Conservation (phyloP, 78 protist genomes). For the Dictyostelium brefeldianum region DNA sequence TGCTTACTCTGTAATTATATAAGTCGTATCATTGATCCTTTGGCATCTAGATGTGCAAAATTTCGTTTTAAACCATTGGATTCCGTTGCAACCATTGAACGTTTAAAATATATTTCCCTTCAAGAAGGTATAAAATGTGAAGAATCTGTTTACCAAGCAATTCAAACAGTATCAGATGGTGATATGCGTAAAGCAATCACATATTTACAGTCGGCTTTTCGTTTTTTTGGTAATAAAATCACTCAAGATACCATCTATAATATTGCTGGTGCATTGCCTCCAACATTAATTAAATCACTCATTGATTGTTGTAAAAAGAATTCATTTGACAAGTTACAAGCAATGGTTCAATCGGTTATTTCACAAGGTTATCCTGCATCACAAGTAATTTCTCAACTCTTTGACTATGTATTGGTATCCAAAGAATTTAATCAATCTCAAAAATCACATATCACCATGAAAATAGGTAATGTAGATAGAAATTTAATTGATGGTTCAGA, state of each 20-base stretch:
- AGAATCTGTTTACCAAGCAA: slow-evolving; percentile 11
- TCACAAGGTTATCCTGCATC: slow-evolving; percentile 69
- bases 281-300: slow-evolving; percentile 5
- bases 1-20: slow-evolving; percentile 96
- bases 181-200: slow-evolving; percentile 96
- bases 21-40: slow-evolving; percentile 97
- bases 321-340: slow-evolving; percentile 32
- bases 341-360: slow-evolving; percentile 26
- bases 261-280: slow-evolving; percentile 86
- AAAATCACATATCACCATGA: slow-evolving; percentile 74
- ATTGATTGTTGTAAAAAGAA: slow-evolving; percentile 50
- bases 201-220: slow-evolving; percentile 89
- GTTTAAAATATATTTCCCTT: slow-evolving; percentile 83
- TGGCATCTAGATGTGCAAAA: slow-evolving; percentile 99
- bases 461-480: slow-evolving; percentile 86
- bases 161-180: slow-evolving; percentile 89
- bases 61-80: slow-evolving; percentile 97
- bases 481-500: slow-evolving; percentile 91
- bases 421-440: neutral
- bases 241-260: slow-evolving; percentile 26
- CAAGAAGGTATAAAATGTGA: slow-evolving; percentile 73
- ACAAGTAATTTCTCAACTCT: slow-evolving; percentile 69
- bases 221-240: slow-evolving; percentile 60
- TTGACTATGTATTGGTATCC: neutral
- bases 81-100: slow-evolving; percentile 35